phyloP scores from a whole-genome alignment of 2,329 filamentous ascomycete genomes.

The Pseudocercospora cruenta region DNA sequence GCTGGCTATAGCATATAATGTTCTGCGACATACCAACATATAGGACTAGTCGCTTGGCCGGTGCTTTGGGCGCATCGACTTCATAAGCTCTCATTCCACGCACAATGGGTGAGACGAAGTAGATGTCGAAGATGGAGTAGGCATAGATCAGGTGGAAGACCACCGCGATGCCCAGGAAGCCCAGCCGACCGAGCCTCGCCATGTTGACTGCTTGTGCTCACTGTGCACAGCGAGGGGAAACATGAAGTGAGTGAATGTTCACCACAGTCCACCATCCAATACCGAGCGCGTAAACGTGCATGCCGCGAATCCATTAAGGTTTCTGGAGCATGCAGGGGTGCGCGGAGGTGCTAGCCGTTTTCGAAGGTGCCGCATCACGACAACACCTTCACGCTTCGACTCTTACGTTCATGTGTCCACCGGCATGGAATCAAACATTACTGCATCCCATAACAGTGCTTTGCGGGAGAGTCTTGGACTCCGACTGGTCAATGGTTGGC shows the following conservation, averaged over 20 bases:
- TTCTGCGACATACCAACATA: constrained; percentile 71
- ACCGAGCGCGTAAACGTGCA: background rate
- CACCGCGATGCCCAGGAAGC: constrained; percentile 85
- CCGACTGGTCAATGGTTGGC: too few relatives aligned
- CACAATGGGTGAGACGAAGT: constrained; percentile 97
- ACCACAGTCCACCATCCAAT: background rate
- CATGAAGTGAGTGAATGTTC: background rate
- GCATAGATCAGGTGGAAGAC: constrained; percentile 94
- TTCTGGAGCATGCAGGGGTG: background rate
- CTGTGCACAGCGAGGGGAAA: background rate
- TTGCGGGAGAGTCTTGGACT: too few relatives aligned
- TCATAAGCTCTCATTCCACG: constrained; percentile 86
- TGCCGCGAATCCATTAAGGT: background rate
- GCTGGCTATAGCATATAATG: constrained; percentile 8
- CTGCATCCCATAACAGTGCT: too few relatives aligned
- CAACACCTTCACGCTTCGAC: background rate
- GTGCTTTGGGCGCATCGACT: constrained; percentile 70
- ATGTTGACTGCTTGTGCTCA: constrained; percentile 37
- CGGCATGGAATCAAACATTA: too few relatives aligned
- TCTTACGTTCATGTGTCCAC: too few relatives aligned
- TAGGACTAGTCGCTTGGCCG: constrained; percentile 86
- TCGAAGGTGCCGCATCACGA: background rate
- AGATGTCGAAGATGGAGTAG: constrained; percentile 96
- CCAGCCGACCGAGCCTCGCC: constrained; percentile 68
- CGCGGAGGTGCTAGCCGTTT: background rate